Evolutionary conservation across 768 basidiomycete genomes (phyloP).

Genomic region (Hysterangium stoloniferum): DNA sequence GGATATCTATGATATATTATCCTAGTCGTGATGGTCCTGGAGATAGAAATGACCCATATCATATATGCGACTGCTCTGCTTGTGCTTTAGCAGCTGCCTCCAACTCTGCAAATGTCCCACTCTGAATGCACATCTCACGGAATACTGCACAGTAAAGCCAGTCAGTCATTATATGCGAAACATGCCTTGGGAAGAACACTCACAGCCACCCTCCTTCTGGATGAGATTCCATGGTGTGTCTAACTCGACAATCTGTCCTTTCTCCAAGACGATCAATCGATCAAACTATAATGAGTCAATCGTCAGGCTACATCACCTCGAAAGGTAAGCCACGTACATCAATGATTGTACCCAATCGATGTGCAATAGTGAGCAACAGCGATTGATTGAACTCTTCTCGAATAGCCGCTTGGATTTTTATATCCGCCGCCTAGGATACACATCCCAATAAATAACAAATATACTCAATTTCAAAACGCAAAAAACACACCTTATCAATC

Average conservation of each 20-base stretch:
- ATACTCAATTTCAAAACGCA: background rate
- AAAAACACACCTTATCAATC: conserved; percentile 40
- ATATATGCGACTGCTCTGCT: background rate
- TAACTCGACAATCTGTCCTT: conserved; percentile 46
- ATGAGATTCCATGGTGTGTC: conserved; percentile 69
- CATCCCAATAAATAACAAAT: conserved; percentile 17
- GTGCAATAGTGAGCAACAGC: conserved; percentile 44
- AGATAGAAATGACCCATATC: no score
- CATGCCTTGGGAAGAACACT: conserved; percentile 21
- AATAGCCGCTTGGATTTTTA: conserved; percentile 85
- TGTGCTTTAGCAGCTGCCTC: conserved; percentile 47
- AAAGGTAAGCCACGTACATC: conserved; percentile 33
- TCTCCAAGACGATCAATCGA: conserved; percentile 27
- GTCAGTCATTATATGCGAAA: conserved; percentile 12
- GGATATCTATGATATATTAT: no score
- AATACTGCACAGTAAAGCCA: conserved; percentile 32
- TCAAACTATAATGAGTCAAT: conserved; percentile 20
- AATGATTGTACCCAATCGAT: conserved; percentile 69
- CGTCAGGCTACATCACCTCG: conserved; percentile 18
- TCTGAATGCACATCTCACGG: conserved; percentile 62
- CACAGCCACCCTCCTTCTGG: conserved; percentile 43
- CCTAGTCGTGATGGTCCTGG: no score
- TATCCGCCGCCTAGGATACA: conserved; percentile 61
- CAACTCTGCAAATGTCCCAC: conserved; percentile 54
- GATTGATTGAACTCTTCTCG: conserved; percentile 76